phyloP scores from a whole-genome alignment of 441 rosid genomes.

The Populus trichocarpa region DNA sequence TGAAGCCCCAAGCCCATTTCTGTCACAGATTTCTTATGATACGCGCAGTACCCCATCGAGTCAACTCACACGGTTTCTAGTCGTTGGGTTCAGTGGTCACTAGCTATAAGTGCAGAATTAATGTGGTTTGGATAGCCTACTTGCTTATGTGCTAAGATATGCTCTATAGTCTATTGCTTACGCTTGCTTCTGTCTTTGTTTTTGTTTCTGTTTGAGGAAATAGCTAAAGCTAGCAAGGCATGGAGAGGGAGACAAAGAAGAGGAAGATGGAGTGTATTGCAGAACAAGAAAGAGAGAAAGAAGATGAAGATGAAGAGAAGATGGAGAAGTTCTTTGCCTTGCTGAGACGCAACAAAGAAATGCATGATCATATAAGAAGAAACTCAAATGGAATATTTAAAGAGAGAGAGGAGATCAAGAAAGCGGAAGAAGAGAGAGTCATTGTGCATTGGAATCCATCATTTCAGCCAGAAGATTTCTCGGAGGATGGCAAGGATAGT shows the following conservation, averaged over 20 bases:
- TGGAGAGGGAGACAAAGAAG: conserved; percentile 47
- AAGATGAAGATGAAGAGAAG: conserved; percentile 36
- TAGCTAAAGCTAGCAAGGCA: neutral
- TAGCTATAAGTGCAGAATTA: neutral
- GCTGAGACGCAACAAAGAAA: conserved; percentile 46
- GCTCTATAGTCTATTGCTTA: too few species aligned
- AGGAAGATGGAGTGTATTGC: conserved; percentile 27
- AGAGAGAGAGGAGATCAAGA: conserved; percentile 10
- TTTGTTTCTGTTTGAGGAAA: neutral
- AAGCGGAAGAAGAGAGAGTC: conserved; percentile 11
- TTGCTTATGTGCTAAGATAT: neutral
- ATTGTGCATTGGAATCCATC: conserved; percentile 33
- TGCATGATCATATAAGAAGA: conserved; percentile 31
- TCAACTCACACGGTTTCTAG: neutral
- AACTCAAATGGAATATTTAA: neutral
- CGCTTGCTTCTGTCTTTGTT: neutral
- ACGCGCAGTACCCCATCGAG: neutral
- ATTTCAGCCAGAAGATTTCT: conserved; percentile 53
- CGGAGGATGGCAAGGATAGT: conserved; percentile 1
- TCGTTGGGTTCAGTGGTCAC: neutral
- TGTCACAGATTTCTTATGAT: neutral
- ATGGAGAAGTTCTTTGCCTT: conserved; percentile 63
- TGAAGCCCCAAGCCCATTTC: neutral
- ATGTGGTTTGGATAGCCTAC: neutral
- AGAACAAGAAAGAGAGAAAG: conserved; percentile 4